These are phyloP conservation scores for Fusarium drepaniforme DNA, from an alignment of 2,329 filamentous ascomycete genomes.

Conservation along the genomic window DNA sequence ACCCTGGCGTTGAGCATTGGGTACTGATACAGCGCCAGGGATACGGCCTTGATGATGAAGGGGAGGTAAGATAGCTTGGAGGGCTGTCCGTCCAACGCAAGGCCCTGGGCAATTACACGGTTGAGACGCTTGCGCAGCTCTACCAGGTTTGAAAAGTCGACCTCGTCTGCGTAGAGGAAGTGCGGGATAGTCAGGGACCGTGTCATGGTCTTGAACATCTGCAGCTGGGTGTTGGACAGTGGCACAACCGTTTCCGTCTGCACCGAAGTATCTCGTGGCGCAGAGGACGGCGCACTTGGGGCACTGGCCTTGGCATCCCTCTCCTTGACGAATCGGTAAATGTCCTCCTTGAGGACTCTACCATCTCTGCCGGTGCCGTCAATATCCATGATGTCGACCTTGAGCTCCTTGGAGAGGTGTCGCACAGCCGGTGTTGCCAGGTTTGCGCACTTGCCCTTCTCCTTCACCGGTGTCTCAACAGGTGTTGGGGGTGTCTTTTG, in stretches of 20 bases:
- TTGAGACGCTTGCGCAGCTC: slow-evolving; percentile 82
- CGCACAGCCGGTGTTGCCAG: slow-evolving; percentile 94
- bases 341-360: slow-evolving; percentile 91
- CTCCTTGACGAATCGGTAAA: slow-evolving; percentile 76
- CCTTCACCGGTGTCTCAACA: slow-evolving; percentile 41
- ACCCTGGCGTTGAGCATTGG: slow-evolving; percentile 91
- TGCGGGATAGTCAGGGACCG: slow-evolving; percentile 91
- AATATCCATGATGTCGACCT: slow-evolving; percentile 82
- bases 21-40: slow-evolving; percentile 82
- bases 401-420: slow-evolving; percentile 84
- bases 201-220: slow-evolving; percentile 99
- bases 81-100: slow-evolving; percentile 61
- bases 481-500: slow-evolving; percentile 8
- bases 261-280: slow-evolving; percentile 48
- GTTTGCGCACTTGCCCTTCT: slow-evolving; percentile 74
- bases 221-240: slow-evolving; percentile 83
- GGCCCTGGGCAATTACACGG: slow-evolving; percentile 60
- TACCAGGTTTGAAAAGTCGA: slow-evolving; percentile 83
- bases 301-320: slow-evolving; percentile 55
- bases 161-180: slow-evolving; percentile 93
- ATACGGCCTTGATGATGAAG: slow-evolving; percentile 96
- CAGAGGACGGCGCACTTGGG: slow-evolving; percentile 38
- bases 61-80: slow-evolving; percentile 89
- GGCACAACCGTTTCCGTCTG: slow-evolving; percentile 77
- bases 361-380: slow-evolving; percentile 91